Base-by-base conservation (phyloP, 768 basidiomycete genomes). In the Amanita pallidorosea region DNA sequence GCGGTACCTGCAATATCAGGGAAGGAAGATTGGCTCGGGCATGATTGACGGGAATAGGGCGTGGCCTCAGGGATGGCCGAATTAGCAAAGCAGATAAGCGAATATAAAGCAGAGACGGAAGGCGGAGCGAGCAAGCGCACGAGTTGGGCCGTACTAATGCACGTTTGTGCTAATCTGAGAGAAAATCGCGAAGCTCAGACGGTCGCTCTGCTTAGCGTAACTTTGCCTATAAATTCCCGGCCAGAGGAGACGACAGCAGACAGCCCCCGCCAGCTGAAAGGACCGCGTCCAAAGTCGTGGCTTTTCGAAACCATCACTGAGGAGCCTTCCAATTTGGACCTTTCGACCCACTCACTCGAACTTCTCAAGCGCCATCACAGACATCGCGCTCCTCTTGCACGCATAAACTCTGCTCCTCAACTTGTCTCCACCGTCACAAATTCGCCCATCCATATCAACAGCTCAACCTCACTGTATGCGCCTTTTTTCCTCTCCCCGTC, bases 361-460 rank as follows among this genome's bases (percentile, higher is more conserved):
- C 67, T 67, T 60, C 72, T 72, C 65, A 74, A 80, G 69, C 80
- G 82, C 68, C 81, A 81, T 70, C 81, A 82, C 71, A 74, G 69
- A 60, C 74, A 75, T 44, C 72, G 73, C 47, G 57, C 69, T 17
- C 64, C 69, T 49, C 69, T 68, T 33, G 40, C 66, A 42, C 73
- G 79, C 53, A 69, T 74, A 42, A 57, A 68, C 55, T 79, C 82
- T 51, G 69, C 77, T 27, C 79, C 78, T 57, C 76, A 67, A 58
- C 76, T 79, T 63, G 75, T 84, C 64, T 83, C 80, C 51, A 81
- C 81, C 52, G 77, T 70, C 57, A 83, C 83, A 51, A 80, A 80
- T 52, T 66, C 71, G 42, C 81, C 82, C 48, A 64, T 81, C 54
- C 71, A 80, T 59, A 76, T 80, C 49, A 69, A 75, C 67, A 68